Evolutionary conservation across 371 early-diverging fungal genomes (phyloP).

Genomic region (Capillidium heterosporum): DNA sequence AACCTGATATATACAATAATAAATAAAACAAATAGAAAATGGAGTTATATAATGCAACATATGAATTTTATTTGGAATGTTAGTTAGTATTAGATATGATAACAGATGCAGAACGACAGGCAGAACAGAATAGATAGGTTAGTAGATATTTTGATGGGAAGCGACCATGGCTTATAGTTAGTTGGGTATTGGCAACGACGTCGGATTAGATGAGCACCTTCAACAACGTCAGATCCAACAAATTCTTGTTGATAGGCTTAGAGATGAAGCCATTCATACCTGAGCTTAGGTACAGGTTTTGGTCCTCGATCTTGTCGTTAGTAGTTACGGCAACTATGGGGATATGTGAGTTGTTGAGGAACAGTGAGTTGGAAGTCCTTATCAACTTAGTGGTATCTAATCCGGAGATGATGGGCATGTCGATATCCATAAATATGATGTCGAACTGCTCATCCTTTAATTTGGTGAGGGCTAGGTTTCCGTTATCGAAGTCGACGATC

Average conservation of each 20-base stretch:
- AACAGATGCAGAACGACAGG: too few species aligned
- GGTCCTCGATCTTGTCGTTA: constrained; percentile 5
- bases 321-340: constrained; percentile 56
- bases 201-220: too few species aligned
- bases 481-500: constrained; percentile 13
- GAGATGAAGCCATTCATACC: constrained; percentile 7
- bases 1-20: too few species aligned
- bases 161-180: too few species aligned
- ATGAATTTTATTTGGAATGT: too few species aligned
- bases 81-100: too few species aligned
- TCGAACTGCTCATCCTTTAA: constrained; percentile 24
- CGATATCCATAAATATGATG: constrained; percentile 40
- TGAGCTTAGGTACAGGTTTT: background rate
- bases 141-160: too few species aligned
- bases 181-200: too few species aligned
- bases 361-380: constrained; percentile 7
- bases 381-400: constrained; percentile 28
- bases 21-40: too few species aligned
- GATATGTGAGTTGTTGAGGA: constrained; percentile 8
- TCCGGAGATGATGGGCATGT: constrained; percentile 38
- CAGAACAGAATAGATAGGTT: too few species aligned
- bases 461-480: constrained; percentile 20
- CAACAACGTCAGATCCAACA: too few species aligned
- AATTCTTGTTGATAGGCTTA: background rate
- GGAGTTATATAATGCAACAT: too few species aligned